Evolutionary conservation across 179 eudicot species (phyloP).

Genomic region (Carnegiea gigantea): DNA sequence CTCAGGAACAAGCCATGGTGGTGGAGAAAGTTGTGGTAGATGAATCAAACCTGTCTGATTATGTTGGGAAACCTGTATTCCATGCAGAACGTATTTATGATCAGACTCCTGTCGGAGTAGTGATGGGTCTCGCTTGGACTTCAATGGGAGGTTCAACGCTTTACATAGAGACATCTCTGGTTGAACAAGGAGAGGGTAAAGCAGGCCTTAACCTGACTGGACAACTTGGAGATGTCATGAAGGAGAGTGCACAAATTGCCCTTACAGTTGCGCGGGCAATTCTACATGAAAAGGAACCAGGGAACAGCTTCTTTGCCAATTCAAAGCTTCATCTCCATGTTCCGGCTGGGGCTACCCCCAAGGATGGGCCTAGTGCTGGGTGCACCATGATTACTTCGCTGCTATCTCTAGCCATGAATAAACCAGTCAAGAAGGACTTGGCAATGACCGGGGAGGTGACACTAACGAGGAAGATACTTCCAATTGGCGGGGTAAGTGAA

Average conservation of each 20-base stretch:
- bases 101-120: conserved; percentile 84
- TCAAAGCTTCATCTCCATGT: conserved; percentile 96
- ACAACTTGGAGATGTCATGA: conserved; percentile 99
- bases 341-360: conserved; percentile 98
- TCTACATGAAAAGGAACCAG: conserved; percentile 59
- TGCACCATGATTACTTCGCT: conserved; percentile 99
- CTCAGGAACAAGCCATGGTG: conserved; percentile 31
- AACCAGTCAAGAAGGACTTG: conserved; percentile 80
- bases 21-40: conserved; percentile 69
- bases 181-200: conserved; percentile 93
- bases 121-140: conserved; percentile 99
- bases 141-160: conserved; percentile 99
- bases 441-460: conserved; percentile 99
- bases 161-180: conserved; percentile 78
- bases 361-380: conserved; percentile 99
- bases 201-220: conserved; percentile 87
- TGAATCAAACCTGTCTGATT: conserved; percentile 69
- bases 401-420: conserved; percentile 80
- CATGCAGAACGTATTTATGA: conserved; percentile 98
- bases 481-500: conserved; percentile 96
- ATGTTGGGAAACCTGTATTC: conserved; percentile 97
- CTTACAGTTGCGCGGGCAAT: conserved; percentile 83
- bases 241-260: conserved; percentile 99
- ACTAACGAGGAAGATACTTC: conserved; percentile 85
- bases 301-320: conserved; percentile 63